Evolutionary conservation across 106 monocot genomes (phyloP).

Genomic region (Phalaenopsis aphrodite): DNA sequence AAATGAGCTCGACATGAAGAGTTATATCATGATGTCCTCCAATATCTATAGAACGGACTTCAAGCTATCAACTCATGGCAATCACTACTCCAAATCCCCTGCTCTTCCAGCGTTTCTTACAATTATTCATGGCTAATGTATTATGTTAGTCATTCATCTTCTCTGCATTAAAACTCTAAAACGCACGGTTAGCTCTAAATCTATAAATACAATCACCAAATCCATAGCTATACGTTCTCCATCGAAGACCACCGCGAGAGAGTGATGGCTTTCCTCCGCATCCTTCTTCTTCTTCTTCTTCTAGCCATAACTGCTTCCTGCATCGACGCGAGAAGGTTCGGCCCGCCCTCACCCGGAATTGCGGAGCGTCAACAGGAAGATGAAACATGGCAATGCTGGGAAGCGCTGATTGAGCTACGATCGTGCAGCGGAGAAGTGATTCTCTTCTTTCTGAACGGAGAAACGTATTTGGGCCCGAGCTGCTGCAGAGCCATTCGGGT

Average conservation of each 20-base stretch:
- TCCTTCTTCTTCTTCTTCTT: background rate
- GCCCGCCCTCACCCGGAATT: background rate
- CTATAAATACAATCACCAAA: background rate
- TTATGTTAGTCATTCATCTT: no score
- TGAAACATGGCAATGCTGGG: conserved; percentile 34
- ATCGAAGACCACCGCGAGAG: background rate
- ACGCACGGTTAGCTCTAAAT: no score
- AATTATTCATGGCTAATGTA: no score
- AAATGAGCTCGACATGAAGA: no score
- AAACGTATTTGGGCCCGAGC: conserved; percentile 55
- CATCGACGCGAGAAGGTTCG: background rate
- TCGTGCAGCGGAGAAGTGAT: conserved; percentile 73
- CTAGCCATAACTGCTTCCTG: background rate
- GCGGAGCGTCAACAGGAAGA: background rate
- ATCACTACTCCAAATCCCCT: no score
- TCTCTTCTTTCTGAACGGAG: conserved; percentile 89
- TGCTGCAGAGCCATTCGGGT: conserved; percentile 60
- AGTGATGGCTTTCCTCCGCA: background rate
- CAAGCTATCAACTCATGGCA: no score
- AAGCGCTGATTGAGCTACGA: conserved; percentile 46
- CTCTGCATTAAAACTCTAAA: no score
- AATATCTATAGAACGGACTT: no score
- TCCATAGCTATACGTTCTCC: background rate
- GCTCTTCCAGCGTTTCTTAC: no score
- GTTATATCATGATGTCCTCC: no score